Evolutionary conservation across 2,329 filamentous ascomycete species (phyloP).

Genomic region (Cercospora beticola): DNA sequence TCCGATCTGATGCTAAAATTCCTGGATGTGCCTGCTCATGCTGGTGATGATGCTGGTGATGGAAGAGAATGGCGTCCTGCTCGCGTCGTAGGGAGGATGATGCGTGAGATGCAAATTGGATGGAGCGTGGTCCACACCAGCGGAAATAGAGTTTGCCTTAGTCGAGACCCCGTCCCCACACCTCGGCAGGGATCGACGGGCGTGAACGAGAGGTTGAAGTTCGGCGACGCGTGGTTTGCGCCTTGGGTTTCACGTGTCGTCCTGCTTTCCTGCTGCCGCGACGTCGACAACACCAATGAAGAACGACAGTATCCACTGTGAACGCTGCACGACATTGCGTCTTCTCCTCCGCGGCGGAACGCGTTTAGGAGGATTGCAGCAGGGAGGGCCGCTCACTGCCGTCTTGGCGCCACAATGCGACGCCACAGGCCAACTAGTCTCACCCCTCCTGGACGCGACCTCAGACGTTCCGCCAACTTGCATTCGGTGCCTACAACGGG

Average conservation of each 20-base stretch:
- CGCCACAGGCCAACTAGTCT: slow-evolving; percentile 4
- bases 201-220: neutral
- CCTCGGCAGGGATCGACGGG: slow-evolving; percentile 1
- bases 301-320: neutral
- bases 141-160: neutral
- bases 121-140: neutral
- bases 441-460: neutral
- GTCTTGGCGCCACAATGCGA: slow-evolving; percentile 4
- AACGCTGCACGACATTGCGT: neutral
- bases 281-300: neutral
- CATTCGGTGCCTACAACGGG: neutral
- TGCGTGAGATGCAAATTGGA: slow-evolving; percentile 1
- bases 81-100: neutral
- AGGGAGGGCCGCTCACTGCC: neutral
- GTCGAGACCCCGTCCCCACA: neutral
- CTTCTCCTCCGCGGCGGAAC: neutral
- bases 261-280: neutral
- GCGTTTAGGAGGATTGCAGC: neutral
- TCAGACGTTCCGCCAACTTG: neutral
- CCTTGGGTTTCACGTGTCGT: neutral
- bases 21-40: neutral
- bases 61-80: neutral
- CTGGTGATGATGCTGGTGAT: slow-evolving; percentile 2
- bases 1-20: neutral
- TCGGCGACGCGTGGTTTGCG: neutral